phyloP scores from a whole-genome alignment of 768 basidiomycete species.

The Suillus bovinus region DNA sequence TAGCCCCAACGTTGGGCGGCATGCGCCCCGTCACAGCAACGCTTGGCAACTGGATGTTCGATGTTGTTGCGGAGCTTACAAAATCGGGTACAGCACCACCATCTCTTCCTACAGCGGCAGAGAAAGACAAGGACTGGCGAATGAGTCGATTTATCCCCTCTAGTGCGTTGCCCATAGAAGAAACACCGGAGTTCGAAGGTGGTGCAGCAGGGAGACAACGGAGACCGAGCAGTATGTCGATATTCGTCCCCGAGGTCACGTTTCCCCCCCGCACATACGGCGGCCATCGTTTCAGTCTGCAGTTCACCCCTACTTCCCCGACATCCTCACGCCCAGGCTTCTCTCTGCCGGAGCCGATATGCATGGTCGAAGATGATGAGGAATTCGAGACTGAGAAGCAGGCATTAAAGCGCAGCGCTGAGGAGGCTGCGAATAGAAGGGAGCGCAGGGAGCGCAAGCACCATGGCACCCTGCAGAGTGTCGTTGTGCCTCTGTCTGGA shows the following conservation, averaged over 20 bases:
- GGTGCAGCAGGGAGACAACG: slow-evolving; percentile 21
- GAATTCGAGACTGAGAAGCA: slow-evolving; percentile 48
- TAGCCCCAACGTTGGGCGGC: slow-evolving; percentile 33
- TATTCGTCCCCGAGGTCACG: slow-evolving; percentile 35
- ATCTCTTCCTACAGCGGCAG: slow-evolving; percentile 16
- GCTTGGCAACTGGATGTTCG: slow-evolving; percentile 84
- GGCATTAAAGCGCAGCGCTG: slow-evolving; percentile 40
- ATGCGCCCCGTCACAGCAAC: slow-evolving; percentile 52
- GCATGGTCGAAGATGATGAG: slow-evolving; percentile 37
- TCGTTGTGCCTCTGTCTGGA: slow-evolving; percentile 11
- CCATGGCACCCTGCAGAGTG: slow-evolving; percentile 2
- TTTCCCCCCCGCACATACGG: slow-evolving; percentile 31
- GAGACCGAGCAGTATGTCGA: slow-evolving; percentile 36
- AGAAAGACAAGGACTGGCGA: slow-evolving; percentile 15
- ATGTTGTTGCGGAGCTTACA: slow-evolving; percentile 70
- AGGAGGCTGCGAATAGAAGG: slow-evolving; percentile 39
- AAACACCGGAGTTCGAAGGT: slow-evolving; percentile 19
- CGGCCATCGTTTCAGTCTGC: slow-evolving; percentile 50
- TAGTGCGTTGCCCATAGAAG: slow-evolving; percentile 27
- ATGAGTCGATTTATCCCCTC: slow-evolving; percentile 40
- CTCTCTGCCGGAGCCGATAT: slow-evolving; percentile 5
- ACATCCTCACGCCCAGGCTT: slow-evolving; percentile 32
- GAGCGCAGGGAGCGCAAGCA: slow-evolving; percentile 25
- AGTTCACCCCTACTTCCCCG: slow-evolving; percentile 61
- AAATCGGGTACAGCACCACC: slow-evolving; percentile 26